Conservation (phyloP, 805 yeast genomes). For the Debaryomyces prosopidis region DNA sequence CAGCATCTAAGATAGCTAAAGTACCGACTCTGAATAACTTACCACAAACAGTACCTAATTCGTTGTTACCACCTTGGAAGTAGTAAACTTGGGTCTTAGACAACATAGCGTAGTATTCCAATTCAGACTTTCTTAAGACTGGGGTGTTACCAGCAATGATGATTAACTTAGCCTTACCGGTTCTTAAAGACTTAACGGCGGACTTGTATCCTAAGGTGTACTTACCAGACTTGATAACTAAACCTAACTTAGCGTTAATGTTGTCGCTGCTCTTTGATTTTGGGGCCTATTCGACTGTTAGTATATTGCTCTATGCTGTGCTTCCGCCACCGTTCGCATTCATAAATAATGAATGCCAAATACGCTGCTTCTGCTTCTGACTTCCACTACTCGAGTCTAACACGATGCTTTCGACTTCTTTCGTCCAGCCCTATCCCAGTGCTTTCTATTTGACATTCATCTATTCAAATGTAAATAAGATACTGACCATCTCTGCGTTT, state of each 20-base stretch:
- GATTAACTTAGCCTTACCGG: constrained; percentile 97
- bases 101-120: constrained; percentile 99
- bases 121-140: constrained; percentile 98
- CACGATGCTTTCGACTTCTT: background rate
- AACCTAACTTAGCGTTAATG: constrained; percentile 97
- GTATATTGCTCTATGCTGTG: constrained; percentile 22
- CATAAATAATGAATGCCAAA: no score
- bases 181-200: constrained; percentile 96
- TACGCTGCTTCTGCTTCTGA: background rate
- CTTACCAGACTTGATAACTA: constrained; percentile 98
- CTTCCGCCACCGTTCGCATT: background rate
- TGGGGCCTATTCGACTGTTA: constrained; percentile 81
- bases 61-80: constrained; percentile 99
- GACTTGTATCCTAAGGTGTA: constrained; percentile 99
- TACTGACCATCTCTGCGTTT: constrained; percentile 99
- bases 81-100: constrained; percentile 96
- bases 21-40: constrained; percentile 99
- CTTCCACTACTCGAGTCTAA: background rate
- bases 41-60: constrained; percentile 99
- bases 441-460: background rate
- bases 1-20: constrained; percentile 93
- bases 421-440: background rate
- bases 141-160: constrained; percentile 99
- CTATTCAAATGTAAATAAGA: constrained; percentile 14
- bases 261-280: constrained; percentile 88